A percentile compares a stretch with the other conserved stretches of the same genome.
These are phyloP conservation scores for Phoenix roebelenii DNA, from an alignment of 176 grass and related monocot genomes.

Conservation along the genomic window DNA sequence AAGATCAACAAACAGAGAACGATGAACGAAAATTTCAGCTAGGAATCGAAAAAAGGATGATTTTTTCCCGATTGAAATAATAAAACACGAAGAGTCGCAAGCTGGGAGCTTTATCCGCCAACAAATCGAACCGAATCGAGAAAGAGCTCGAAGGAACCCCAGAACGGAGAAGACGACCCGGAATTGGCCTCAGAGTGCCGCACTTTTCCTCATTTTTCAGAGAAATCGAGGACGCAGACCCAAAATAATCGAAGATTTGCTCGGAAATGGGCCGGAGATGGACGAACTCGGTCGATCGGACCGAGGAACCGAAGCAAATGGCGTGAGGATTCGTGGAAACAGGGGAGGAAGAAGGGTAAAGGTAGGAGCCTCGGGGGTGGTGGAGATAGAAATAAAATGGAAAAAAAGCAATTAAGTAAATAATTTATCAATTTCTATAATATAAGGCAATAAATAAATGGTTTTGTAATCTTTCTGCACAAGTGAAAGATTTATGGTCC, in stretches of 20 bases:
- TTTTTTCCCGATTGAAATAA: background rate
- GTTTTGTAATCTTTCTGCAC: conserved; percentile 3
- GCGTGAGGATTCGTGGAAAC: too few species aligned
- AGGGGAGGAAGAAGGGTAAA: background rate
- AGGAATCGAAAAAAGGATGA: background rate
- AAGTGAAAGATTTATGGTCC: too few species aligned
- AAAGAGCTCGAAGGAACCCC: background rate
- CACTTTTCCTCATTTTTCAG: background rate
- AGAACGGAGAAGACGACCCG: too few species aligned
- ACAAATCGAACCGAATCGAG: background rate
- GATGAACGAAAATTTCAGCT: background rate
- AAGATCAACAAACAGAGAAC: background rate
- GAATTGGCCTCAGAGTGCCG: background rate
- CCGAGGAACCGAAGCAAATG: too few species aligned
- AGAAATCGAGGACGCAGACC: background rate
- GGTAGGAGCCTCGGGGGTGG: background rate
- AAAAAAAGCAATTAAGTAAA: background rate
- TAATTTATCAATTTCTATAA: too few species aligned
- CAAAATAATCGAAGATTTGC: background rate
- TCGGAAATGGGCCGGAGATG: background rate
- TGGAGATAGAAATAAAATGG: background rate
- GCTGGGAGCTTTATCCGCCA: background rate
- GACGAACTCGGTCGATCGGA: too few species aligned
- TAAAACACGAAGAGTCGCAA: background rate
- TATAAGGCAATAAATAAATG: conserved; percentile 17